phyloP scores from a whole-genome alignment of 768 basidiomycete species.

The Tulasnella sp. region DNA sequence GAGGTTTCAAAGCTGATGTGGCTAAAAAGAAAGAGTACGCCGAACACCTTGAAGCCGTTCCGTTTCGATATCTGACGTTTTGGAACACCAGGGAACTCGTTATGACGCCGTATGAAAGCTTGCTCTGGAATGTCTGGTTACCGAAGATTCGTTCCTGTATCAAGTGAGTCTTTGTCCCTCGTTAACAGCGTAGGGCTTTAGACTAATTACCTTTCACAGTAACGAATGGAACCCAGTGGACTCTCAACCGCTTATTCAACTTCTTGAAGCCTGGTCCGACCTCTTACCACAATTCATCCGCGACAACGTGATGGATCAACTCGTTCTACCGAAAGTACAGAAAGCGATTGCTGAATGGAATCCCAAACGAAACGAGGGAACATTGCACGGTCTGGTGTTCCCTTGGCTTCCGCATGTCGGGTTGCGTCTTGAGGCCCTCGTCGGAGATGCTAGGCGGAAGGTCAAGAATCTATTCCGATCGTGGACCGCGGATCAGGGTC shows the following conservation, averaged over 20 bases:
- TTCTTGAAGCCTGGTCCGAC: conserved; percentile 85
- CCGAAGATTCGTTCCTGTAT: conserved; percentile 89
- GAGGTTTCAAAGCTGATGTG: conserved; percentile 3
- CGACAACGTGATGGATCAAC: conserved; percentile 94
- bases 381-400: conserved; percentile 80
- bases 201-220: conserved; percentile 35
- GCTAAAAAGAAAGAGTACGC: background rate
- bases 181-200: background rate
- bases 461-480: conserved; percentile 70
- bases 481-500: conserved; percentile 68
- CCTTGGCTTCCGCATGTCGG: conserved; percentile 94
- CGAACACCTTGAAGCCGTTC: background rate
- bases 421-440: conserved; percentile 72
- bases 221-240: conserved; percentile 85
- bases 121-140: conserved; percentile 93
- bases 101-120: conserved; percentile 94
- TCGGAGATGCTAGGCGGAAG: conserved; percentile 83
- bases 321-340: conserved; percentile 88
- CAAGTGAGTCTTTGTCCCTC: conserved; percentile 49
- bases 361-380: conserved; percentile 49
- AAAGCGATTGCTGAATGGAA: conserved; percentile 83
- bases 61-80: background rate
- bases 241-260: conserved; percentile 68
- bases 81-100: conserved; percentile 29
- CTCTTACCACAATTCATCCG: conserved; percentile 86